Conservation (phyloP, 1,284 basidiomycete genomes). For the Schizophyllum commune region DNA sequence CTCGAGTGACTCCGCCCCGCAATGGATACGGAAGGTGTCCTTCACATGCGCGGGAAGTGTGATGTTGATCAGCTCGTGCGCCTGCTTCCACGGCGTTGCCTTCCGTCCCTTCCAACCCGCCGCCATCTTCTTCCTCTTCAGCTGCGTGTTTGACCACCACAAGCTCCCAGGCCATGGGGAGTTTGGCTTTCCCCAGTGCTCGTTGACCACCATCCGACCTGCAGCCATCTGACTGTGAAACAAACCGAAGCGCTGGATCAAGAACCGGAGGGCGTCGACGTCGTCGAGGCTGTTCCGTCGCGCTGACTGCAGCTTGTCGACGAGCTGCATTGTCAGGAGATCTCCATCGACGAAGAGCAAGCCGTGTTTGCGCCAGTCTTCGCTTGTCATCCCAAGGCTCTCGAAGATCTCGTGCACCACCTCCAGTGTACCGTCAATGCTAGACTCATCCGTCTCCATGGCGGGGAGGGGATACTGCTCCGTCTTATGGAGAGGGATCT, state of each 20-base stretch:
- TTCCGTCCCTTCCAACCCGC: constrained; percentile 10
- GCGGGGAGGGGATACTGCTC: constrained; percentile 14
- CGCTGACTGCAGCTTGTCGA: constrained; percentile 5
- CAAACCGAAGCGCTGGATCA: constrained; percentile 6
- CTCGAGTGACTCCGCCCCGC: no score
- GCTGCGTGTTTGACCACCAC: constrained; percentile 10
- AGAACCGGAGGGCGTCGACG: neutral
- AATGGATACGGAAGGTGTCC: neutral
- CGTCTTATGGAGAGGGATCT: constrained; percentile 11
- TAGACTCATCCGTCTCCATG: constrained; percentile 14
- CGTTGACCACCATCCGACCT: constrained; percentile 8
- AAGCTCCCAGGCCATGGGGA: constrained; percentile 7
- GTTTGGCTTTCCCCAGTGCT: constrained; percentile 13
- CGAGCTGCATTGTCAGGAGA: constrained; percentile 7
- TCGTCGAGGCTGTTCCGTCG: constrained; percentile 3
- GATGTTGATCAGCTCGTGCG: no score
- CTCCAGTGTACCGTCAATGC: neutral
- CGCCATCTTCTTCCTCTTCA: constrained; percentile 4
- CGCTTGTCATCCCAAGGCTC: constrained; percentile 4
- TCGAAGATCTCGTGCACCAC: no score
- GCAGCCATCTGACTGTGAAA: constrained; percentile 15
- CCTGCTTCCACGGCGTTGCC: constrained; percentile 6
- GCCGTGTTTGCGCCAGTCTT: constrained; percentile 8
- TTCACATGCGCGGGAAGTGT: no score
- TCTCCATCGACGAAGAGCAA: constrained; percentile 14